These are phyloP conservation scores for Calonectria fujianensis DNA, from an alignment of 2,329 filamentous ascomycete species.

Conservation along the genomic window DNA sequence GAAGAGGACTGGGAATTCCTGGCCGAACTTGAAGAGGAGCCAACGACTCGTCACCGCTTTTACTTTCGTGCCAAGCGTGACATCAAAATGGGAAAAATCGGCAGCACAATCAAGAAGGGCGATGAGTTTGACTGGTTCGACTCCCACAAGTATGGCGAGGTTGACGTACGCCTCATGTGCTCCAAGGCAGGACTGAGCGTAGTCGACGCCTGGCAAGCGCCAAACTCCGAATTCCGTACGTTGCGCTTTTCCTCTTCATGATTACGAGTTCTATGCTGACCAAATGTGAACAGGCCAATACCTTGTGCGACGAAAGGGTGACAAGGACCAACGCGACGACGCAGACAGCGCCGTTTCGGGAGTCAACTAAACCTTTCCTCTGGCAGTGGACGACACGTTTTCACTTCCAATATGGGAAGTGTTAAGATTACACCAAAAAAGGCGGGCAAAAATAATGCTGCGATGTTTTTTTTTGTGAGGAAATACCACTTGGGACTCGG, in stretches of 20 bases:
- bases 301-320: constrained; percentile 58
- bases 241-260: constrained; percentile 31
- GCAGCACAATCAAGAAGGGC: constrained; percentile 55
- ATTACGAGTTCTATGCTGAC: constrained; percentile 48
- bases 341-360: constrained; percentile 63
- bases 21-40: constrained; percentile 60
- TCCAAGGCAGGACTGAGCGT: constrained; percentile 61
- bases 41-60: constrained; percentile 64
- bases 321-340: constrained; percentile 58
- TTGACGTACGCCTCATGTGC: constrained; percentile 63
- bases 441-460: constrained; percentile 54
- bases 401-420: constrained; percentile 38
- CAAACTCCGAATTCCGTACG: constrained; percentile 63
- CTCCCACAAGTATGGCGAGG: constrained; percentile 64
- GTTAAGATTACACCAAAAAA: constrained; percentile 51
- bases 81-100: constrained; percentile 53
- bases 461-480: constrained; percentile 43
- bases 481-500: constrained; percentile 40
- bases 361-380: constrained; percentile 45
- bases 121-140: constrained; percentile 66
- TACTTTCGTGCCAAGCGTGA: constrained; percentile 62
- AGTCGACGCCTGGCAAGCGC: constrained; percentile 60
- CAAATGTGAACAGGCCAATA: constrained; percentile 59
- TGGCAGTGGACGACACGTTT: constrained; percentile 33
- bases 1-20: constrained; percentile 62